Conservation (phyloP, 2,329 filamentous ascomycete species). For the Trichoderma simmonsii region DNA sequence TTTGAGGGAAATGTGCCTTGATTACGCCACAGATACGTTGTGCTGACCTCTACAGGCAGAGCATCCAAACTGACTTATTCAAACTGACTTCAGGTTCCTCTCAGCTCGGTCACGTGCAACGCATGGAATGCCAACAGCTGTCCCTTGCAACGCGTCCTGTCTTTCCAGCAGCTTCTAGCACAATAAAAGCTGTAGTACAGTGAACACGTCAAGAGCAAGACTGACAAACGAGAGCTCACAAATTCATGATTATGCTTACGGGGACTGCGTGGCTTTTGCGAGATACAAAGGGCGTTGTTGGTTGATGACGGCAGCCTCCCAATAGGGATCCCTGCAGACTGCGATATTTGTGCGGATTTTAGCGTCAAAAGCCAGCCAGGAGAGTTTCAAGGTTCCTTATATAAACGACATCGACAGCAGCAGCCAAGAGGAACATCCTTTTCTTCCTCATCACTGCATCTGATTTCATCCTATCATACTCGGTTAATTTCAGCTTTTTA, state of each 20-base stretch:
- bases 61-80: neutral
- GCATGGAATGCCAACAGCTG: neutral
- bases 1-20: conserved; percentile 1
- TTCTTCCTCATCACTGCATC: neutral
- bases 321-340: conserved; percentile 2
- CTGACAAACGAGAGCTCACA: neutral
- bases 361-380: conserved; percentile 20
- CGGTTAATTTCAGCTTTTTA: neutral
- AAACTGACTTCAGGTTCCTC: neutral
- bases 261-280: neutral
- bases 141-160: neutral
- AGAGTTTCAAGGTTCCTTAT: neutral
- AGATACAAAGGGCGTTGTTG: neutral
- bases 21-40: neutral
- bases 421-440: neutral
- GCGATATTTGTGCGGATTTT: conserved; percentile 38
- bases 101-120: neutral
- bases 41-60: neutral
- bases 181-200: neutral
- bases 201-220: neutral
- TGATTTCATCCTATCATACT: neutral
- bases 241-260: neutral
- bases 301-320: neutral
- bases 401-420: neutral
- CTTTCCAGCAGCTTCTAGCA: neutral